These are phyloP conservation scores for Barnettozyma siamensis DNA, from an alignment of 805 yeast species.

Conservation along the genomic window DNA sequence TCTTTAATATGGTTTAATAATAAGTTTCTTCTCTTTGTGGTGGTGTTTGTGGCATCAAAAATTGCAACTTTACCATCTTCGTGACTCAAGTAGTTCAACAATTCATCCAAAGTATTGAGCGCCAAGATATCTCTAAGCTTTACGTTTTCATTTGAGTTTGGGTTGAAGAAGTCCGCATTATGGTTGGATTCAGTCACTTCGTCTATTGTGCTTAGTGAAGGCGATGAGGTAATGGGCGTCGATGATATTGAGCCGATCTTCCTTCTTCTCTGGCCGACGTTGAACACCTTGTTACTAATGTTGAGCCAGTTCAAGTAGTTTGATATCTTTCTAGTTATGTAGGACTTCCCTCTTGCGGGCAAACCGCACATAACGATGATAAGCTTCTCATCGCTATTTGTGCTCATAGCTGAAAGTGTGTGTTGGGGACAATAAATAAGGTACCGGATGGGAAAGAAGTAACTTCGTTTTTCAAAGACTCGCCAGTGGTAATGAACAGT, in stretches of 20 bases:
- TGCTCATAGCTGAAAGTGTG: neutral
- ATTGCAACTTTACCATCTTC: slow-evolving; percentile 40
- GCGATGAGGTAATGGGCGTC: neutral
- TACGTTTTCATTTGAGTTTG: slow-evolving; percentile 30
- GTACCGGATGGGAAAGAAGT: no score
- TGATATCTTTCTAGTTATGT: slow-evolving; percentile 58
- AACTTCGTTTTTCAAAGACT: no score
- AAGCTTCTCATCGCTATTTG: slow-evolving; percentile 31
- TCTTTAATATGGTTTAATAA: slow-evolving; percentile 25
- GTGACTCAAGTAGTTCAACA: slow-evolving; percentile 27
- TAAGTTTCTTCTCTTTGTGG: slow-evolving; percentile 36
- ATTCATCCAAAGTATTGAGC: slow-evolving; percentile 36
- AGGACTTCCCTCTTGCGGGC: slow-evolving; percentile 70
- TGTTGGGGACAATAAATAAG: no score
- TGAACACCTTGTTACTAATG: slow-evolving; percentile 57
- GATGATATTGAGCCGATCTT: neutral
- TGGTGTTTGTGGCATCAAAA: slow-evolving; percentile 49
- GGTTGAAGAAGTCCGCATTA: slow-evolving; percentile 34
- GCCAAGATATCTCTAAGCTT: slow-evolving; percentile 41
- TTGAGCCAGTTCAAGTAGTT: slow-evolving; percentile 61
- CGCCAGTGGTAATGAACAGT: no score
- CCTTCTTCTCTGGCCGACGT: slow-evolving; percentile 65
- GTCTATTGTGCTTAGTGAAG: neutral
- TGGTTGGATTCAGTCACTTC: slow-evolving; percentile 7
- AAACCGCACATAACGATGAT: slow-evolving; percentile 69